phyloP scores from a whole-genome alignment of 2,329 filamentous ascomycete genomes.

The Penicillium sp. region DNA sequence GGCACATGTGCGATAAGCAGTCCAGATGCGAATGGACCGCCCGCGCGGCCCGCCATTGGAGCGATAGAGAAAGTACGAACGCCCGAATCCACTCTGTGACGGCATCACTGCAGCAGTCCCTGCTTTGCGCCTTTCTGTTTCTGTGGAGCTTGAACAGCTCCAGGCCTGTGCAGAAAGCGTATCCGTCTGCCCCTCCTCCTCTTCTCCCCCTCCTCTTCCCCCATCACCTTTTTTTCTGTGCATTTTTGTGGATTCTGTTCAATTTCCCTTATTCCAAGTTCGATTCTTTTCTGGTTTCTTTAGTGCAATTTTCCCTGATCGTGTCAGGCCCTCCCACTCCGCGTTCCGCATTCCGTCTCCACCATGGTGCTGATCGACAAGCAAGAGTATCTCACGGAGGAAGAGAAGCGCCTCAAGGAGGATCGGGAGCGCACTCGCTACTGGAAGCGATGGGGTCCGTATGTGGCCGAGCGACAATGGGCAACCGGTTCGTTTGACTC shows the following conservation, averaged over 20 bases:
- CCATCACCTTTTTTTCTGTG: not conserved
- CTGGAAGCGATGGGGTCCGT: conserved; percentile 98
- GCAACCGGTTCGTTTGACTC: conserved; percentile 67
- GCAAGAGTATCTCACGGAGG: conserved; percentile 81
- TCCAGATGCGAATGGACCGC: not conserved
- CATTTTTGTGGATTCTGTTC: not conserved
- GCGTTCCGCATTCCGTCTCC: conserved; percentile 7
- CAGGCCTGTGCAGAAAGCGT: not conserved
- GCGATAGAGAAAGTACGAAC: not conserved
- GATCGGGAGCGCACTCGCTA: conserved; percentile 82
- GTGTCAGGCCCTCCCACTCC: conserved; percentile 1
- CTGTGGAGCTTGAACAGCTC: not conserved
- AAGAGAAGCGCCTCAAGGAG: conserved; percentile 85
- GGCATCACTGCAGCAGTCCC: conserved; percentile 2
- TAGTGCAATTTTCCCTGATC: not conserved
- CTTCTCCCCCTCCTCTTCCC: not conserved
- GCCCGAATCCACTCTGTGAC: conserved; percentile 4
- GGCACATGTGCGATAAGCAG: not conserved
- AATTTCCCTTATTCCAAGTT: not conserved
- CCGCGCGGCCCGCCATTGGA: not conserved
- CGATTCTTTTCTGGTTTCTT: not conserved
- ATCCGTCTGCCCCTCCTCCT: conserved; percentile 1
- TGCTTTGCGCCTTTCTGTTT: not conserved
- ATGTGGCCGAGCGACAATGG: conserved; percentile 93
- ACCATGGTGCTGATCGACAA: conserved; percentile 86